A percentile compares a stretch with the other conserved stretches of the same genome.
Conservation (phyloP, 2,329 filamentous ascomycete genomes). For the Xylaria sp. region DNA sequence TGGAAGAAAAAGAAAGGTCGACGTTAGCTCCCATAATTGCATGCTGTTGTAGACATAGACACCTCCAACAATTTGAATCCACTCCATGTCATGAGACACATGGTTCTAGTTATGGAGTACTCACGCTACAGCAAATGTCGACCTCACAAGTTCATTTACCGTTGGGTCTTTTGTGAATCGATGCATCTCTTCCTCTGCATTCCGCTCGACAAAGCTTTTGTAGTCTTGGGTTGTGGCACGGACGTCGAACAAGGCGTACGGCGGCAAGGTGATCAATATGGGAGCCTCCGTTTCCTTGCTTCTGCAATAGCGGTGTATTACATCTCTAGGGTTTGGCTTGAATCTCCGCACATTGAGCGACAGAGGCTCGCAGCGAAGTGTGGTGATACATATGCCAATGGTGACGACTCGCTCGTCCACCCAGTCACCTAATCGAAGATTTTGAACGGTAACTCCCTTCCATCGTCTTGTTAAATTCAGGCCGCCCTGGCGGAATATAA, state of each 20-base stretch:
- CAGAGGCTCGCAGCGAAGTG: slow-evolving; percentile 52
- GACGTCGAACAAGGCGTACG: slow-evolving; percentile 57
- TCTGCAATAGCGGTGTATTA: slow-evolving; percentile 54
- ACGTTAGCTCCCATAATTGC: slow-evolving; percentile 17
- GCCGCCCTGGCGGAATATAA: slow-evolving; percentile 57
- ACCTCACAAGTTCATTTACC: slow-evolving; percentile 46
- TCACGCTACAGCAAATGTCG: slow-evolving; percentile 49
- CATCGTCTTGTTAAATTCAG: slow-evolving; percentile 59
- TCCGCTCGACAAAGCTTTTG: slow-evolving; percentile 51
- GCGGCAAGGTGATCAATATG: slow-evolving; percentile 49
- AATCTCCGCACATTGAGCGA: slow-evolving; percentile 57
- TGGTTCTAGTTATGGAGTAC: slow-evolving; percentile 24
- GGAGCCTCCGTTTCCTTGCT: slow-evolving; percentile 45
- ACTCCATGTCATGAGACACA: slow-evolving; percentile 14
- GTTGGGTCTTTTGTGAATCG: slow-evolving; percentile 42
- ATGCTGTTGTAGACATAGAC: background rate
- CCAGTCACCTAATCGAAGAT: slow-evolving; percentile 53
- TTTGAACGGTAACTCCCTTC: slow-evolving; percentile 54
- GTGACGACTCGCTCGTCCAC: slow-evolving; percentile 42
- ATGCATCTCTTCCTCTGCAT: slow-evolving; percentile 48
- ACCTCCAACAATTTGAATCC: background rate
- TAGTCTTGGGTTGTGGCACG: slow-evolving; percentile 51
- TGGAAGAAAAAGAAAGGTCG: background rate
- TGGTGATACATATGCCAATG: slow-evolving; percentile 55
- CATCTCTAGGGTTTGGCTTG: slow-evolving; percentile 52